Evolutionary conservation across 345 rosid genomes (phyloP).

Genomic region (Gossypium stocksii): DNA sequence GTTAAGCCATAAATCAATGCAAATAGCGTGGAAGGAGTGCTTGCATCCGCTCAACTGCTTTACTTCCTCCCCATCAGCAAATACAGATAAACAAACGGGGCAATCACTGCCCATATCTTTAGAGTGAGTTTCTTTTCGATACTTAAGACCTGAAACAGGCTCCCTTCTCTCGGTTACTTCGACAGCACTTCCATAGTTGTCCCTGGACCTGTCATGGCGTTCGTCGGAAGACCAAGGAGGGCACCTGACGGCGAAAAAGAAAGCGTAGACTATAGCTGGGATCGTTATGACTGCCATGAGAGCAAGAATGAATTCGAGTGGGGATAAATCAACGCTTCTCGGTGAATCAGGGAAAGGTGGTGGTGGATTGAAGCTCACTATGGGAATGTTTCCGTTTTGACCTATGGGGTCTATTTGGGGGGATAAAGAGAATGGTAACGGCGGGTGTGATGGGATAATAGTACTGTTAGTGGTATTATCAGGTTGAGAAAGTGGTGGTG

Average conservation of each 20-base stretch:
- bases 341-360: slow-evolving; percentile 58
- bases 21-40: slow-evolving; percentile 65
- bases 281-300: slow-evolving; percentile 65
- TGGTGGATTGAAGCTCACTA: slow-evolving; percentile 27
- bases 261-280: slow-evolving; percentile 62
- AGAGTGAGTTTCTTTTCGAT: slow-evolving; percentile 38
- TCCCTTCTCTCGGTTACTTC: slow-evolving; percentile 10
- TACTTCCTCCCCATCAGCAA: slow-evolving; percentile 54
- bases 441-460: neutral
- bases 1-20: slow-evolving; percentile 63
- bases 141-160: slow-evolving; percentile 29
- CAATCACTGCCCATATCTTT: slow-evolving; percentile 63
- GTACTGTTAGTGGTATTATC: neutral
- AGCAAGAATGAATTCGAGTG: slow-evolving; percentile 60
- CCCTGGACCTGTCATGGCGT: slow-evolving; percentile 5
- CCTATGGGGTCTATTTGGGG: slow-evolving; percentile 12
- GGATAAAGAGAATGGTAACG: neutral
- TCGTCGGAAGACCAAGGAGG: slow-evolving; percentile 23
- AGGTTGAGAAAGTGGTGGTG: neutral
- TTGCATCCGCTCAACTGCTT: slow-evolving; percentile 51
- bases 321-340: slow-evolving; percentile 52
- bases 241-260: slow-evolving; percentile 54
- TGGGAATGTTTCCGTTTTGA: slow-evolving; percentile 22
- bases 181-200: neutral
- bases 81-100: slow-evolving; percentile 58